Evolutionary conservation across 495 filamentous ascomycete species (phyloP), one percentile per base, ranked within the genome.

Genomic region (Hypoxylon perforatum): DNA sequence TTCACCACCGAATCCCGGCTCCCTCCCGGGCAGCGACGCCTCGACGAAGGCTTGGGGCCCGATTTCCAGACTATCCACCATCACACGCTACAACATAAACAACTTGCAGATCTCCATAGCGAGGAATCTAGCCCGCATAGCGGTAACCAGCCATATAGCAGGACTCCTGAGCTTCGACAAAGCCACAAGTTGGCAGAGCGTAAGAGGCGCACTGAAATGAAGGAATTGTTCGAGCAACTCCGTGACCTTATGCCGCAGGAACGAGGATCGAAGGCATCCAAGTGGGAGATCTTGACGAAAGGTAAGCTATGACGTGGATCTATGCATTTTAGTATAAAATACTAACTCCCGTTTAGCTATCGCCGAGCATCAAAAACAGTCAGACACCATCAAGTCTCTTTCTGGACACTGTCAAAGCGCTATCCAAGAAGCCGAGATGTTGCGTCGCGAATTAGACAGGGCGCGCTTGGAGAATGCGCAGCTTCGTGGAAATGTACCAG

Each of bases 221-320:
- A 99, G 77, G 90, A 94, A 72, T 84, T 97, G 6, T 98, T 98
- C 73, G 95, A 99, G 64, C 85, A 90, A 45, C 78, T 99, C 21
- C 87, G 94, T 36, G 84, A 89, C 52, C 84, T 92, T 39, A 87
- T 97, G 63, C 94, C 94, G 5, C 88, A 92, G 56, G 91, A 91
- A 60, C 88, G 93, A 50, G 94, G 93, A 17, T 90, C 91, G 44
- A 99, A 98, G 73, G 94, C 94, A 3, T 97, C 93, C 72, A 99
- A 99, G 77, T 99, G 96, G 96, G 95, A 99, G 71, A 96, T 97
- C 33, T 76, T 99, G n/a, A 96, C 92, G 9, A 93, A 94, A 85
- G 92, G 93, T 96, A 83, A 35, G 80, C 67, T 12, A 17, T 39
- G 22, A n/a, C n/a, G n/a, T n/a, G 8, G 11, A 38, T n/a, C 11